phyloP scores from a whole-genome alignment of 805 yeast genomes.

The Grigorovia transvaalensis region DNA sequence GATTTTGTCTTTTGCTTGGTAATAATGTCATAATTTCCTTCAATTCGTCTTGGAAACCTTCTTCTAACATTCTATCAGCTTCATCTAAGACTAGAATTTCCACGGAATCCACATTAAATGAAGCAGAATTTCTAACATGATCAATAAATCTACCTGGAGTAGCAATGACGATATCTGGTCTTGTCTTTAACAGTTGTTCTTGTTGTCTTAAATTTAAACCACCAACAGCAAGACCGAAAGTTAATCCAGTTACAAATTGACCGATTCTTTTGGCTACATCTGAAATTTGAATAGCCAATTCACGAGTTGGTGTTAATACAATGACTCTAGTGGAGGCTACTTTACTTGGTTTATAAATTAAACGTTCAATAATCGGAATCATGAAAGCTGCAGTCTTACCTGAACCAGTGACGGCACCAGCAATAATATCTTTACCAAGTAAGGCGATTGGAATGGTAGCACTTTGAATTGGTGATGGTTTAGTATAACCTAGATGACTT shows the following conservation, averaged over 20 bases:
- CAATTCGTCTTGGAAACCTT: constrained; percentile 93
- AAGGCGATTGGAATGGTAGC: constrained; percentile 90
- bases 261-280: constrained; percentile 87
- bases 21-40: constrained; percentile 79
- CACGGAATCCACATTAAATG: constrained; percentile 80
- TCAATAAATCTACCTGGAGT: constrained; percentile 99
- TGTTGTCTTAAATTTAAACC: constrained; percentile 92
- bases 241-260: constrained; percentile 59
- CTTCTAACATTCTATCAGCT: constrained; percentile 98
- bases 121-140: constrained; percentile 89
- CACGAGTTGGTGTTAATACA: constrained; percentile 93
- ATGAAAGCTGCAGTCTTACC: constrained; percentile 99
- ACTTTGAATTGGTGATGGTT: constrained; percentile 89
- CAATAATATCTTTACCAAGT: constrained; percentile 91
- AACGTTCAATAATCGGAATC: constrained; percentile 90
- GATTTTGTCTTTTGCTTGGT: constrained; percentile 87
- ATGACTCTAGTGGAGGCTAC: constrained; percentile 83
- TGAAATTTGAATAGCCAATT: constrained; percentile 88
- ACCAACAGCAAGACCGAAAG: constrained; percentile 96
- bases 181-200: constrained; percentile 81
- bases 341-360: constrained; percentile 78
- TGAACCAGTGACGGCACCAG: constrained; percentile 99
- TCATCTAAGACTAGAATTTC: constrained; percentile 93
- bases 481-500: constrained; percentile 67
- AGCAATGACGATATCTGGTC: constrained; percentile 95